Percentiles rank a stretch among this genome's conserved stretches.
phyloP scores from a whole-genome alignment of 75 land plant genomes.

The Cupressus sempervirens region DNA sequence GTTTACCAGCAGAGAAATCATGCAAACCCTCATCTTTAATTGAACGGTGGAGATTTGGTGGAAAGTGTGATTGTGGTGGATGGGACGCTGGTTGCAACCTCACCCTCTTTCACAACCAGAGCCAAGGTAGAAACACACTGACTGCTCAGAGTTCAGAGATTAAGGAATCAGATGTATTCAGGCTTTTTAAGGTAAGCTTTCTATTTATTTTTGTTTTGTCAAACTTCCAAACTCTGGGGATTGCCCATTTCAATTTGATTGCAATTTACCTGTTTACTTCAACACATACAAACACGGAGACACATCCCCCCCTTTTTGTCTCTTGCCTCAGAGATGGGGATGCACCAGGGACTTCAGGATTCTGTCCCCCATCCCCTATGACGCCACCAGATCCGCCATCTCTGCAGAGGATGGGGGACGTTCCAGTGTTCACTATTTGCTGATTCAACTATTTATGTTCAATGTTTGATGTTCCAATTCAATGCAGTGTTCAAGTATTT shows the following conservation, averaged over 20 bases:
- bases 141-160: neutral
- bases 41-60: conserved; percentile 22
- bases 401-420: too few species aligned
- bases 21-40: conserved; percentile 13
- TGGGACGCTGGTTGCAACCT: conserved; percentile 23
- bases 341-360: too few species aligned
- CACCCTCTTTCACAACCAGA: neutral
- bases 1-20: neutral
- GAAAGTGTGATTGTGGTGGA: conserved; percentile 25
- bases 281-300: too few species aligned
- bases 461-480: too few species aligned
- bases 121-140: neutral
- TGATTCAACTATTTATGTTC: too few species aligned
- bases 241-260: neutral
- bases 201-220: neutral
- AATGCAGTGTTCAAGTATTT: too few species aligned
- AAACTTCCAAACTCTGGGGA: neutral
- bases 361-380: too few species aligned
- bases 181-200: conserved; percentile 36
- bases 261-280: neutral
- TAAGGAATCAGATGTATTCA: conserved; percentile 17
- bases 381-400: too few species aligned
- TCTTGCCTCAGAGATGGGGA: too few species aligned
- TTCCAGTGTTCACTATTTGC: too few species aligned
- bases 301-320: too few species aligned